These are phyloP conservation scores for Goffeauzyma gilvescens DNA, from an alignment of 768 basidiomycete genomes.

Conservation along the genomic window DNA sequence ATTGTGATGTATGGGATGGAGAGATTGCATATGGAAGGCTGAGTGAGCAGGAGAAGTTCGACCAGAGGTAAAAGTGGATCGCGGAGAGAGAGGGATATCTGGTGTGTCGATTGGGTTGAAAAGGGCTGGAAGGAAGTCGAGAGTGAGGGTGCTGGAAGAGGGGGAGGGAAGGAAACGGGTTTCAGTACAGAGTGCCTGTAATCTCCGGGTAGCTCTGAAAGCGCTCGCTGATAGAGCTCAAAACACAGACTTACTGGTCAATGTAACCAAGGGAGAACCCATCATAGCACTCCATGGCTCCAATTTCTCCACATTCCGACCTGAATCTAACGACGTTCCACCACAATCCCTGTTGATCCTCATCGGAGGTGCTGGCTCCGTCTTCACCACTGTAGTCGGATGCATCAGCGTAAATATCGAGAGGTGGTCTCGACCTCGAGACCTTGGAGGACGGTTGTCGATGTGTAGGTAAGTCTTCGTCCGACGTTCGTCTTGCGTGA, in stretches of 20 bases:
- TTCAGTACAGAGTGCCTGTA: background rate
- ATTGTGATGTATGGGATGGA: background rate
- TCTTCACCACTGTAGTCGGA: background rate
- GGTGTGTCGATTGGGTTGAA: background rate
- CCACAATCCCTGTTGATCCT: background rate
- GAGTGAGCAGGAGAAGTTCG: background rate
- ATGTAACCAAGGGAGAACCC: slow-evolving; percentile 8
- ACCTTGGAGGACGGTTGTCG: background rate
- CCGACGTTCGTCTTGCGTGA: background rate
- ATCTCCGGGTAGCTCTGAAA: background rate
- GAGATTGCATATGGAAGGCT: too few relatives aligned
- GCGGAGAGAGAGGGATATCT: background rate
- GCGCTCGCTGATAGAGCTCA: background rate
- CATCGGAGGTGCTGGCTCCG: too few relatives aligned
- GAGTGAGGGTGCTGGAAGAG: slow-evolving; percentile 4
- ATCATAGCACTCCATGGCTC: slow-evolving; percentile 10
- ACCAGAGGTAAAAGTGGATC: background rate
- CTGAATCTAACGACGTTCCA: slow-evolving; percentile 7
- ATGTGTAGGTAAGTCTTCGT: background rate
- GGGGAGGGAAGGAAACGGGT: background rate
- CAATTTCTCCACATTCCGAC: slow-evolving; percentile 7
- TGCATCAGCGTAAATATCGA: background rate
- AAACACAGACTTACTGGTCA: slow-evolving; percentile 3
- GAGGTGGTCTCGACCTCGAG: background rate
- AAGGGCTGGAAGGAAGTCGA: slow-evolving; percentile 7